Base-by-base conservation (phyloP, 768 basidiomycete species). In the Kwoniella botswanensis region DNA sequence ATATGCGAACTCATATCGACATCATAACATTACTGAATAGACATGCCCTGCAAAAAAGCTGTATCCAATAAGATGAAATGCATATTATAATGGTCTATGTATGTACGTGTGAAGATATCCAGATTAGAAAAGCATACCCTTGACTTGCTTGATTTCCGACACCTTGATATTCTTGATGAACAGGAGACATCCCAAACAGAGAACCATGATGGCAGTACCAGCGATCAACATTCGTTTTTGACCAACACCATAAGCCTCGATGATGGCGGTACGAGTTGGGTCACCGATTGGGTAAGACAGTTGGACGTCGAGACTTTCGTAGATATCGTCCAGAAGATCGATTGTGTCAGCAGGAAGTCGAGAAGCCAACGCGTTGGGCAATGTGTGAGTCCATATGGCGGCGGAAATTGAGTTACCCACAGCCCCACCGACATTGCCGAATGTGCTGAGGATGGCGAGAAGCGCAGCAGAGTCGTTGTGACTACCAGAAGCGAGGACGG, bases 301-400 rank as follows among this genome's bases (percentile, higher is more conserved):
- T 64, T 81, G 79, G 15, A 74, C 53, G 42, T 74, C 74, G 12
- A 81, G 61, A 61, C 63, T 63, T 29, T 75, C 70, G 64, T 77
- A 79, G 52, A 79, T 79, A 18, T 69, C 70, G 50, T 77, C 73
- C 53, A 65, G 70, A 17, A 55, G 60, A 4, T 57, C 74, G 1
- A 70, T 21, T 2, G 72, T 57, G 24, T 79, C 76, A 1, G 67
- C 78, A 13, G 79, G 79, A 7, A 81, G 58, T 21, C 55, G 55
- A 21, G 60, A 24, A 22, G 61, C 56, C 1, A 81, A 65, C 1
- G 74, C 76, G 1, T 70, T 42, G 12, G 81, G 79, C 21, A 79
- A 60, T 9, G 65, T 73, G 46, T 77, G 60, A 21, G 83, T 82
- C 82, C 82, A 82, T 63, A 84, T 79, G 0, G 79, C 82, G 13